Evolutionary conservation across 192 early-diverging fungal genomes (phyloP), one percentile per base, ranked within the genome.

Genomic region (Dissophora globulifera): DNA sequence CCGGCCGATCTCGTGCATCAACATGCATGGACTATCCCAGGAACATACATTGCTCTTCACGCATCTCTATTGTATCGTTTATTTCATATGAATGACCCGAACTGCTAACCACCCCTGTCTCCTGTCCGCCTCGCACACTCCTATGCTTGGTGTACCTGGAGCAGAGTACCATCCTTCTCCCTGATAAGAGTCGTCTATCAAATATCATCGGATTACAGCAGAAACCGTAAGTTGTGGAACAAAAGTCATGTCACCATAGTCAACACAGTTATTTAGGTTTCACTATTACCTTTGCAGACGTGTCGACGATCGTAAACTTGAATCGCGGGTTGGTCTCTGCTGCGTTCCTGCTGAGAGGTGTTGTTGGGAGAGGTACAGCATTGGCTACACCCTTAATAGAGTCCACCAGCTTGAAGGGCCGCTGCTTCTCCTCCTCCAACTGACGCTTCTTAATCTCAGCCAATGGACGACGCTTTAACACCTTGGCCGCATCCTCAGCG

Each of bases 401-500:
- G 19, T 69, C 69, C 51, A 58, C 52, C 19, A 75, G 65, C 58
- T 52, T 53, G 41, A 79, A 82, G 4, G 58, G 67, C 45, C 59
- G 63, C 19, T 65, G 30, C 19, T 43, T 45, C 32, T 75, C 63
- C 50, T 75, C 50, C 35, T 74, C 47, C 52, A 70, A 48, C 66
- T 48, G 23, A 29, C 27, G 56, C 42, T 78, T 66, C 67, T 85
- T 79, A 32, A 85, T 67, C 47, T 78, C 69, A 23, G 72, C 78
- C 63, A 83, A 62, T 8, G 82, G 67, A 69, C 90, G 84, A 69
- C 90, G 89, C 53, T 91, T 85, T 78, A 97, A 79, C 2, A 91
- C 81, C 42, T 85, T 85, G 23, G 95, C 94, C 15, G 95, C 95
- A 79, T 95, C 93, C 48, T 84, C 75, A 9, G 94, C 83, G 1